Conservation (phyloP, 2,329 filamentous ascomycete genomes). For the Trichoderma brevicompactum region DNA sequence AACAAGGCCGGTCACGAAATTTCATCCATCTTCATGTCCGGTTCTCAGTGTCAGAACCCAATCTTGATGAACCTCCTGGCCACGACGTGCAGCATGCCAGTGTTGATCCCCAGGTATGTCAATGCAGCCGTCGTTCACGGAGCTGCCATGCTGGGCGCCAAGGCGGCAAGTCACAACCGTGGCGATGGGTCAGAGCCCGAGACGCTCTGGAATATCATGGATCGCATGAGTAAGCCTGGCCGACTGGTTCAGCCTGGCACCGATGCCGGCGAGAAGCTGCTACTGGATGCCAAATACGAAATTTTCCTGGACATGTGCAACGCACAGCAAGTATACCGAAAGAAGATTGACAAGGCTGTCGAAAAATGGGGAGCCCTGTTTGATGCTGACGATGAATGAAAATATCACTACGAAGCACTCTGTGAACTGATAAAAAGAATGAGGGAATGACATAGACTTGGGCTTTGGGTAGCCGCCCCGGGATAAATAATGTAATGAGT, state of each 20-base stretch:
- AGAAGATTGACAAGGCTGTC: slow-evolving; percentile 70
- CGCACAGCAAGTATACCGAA: slow-evolving; percentile 81
- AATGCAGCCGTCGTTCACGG: slow-evolving; percentile 96
- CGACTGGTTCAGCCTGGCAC: slow-evolving; percentile 77
- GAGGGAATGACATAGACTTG: not conserved
- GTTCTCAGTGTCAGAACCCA: slow-evolving; percentile 94
- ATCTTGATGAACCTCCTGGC: slow-evolving; percentile 91
- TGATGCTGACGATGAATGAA: slow-evolving; percentile 34
- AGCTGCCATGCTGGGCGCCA: slow-evolving; percentile 97
- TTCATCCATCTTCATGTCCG: slow-evolving; percentile 96
- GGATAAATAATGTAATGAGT: slow-evolving; percentile 16
- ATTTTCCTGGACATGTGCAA: slow-evolving; percentile 94
- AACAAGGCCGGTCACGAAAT: slow-evolving; percentile 87
- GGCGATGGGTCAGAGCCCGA: slow-evolving; percentile 73
- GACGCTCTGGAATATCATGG: slow-evolving; percentile 95
- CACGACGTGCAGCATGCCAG: slow-evolving; percentile 87
- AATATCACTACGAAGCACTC: not conserved
- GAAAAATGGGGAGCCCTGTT: slow-evolving; percentile 44
- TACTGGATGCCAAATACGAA: slow-evolving; percentile 88
- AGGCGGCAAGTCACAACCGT: slow-evolving; percentile 83
- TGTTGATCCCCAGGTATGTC: slow-evolving; percentile 90
- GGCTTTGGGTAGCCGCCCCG: not conserved
- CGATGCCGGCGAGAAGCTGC: slow-evolving; percentile 73
- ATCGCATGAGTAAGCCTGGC: slow-evolving; percentile 93
- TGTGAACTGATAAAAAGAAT: not conserved